Base-by-base conservation (phyloP, 495 filamentous ascomycete genomes). In the Saxophila tyrrhenica region DNA sequence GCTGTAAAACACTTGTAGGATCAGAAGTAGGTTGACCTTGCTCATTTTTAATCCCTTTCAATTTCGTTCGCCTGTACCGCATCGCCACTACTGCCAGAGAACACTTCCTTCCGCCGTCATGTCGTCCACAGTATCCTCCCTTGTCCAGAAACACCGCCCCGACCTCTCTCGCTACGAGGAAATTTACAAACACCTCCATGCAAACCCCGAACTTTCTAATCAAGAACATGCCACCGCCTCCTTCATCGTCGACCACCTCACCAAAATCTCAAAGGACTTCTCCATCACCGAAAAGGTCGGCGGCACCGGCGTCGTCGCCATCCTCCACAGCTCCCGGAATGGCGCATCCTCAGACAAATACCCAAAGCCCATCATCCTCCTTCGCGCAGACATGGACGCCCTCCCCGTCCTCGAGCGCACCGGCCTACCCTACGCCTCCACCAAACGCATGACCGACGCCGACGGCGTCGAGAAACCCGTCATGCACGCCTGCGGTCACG, bases 401-500 rank as follows among this genome's bases (percentile, higher is more conserved):
- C 67, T 84, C 0, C 82, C 81, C 0, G 62, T 83, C 1, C 59
- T 71, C 59, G 81, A 85, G 57, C 58, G 69, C 39, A 83, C 78
- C 0, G 73, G 71, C 0, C 65, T 83, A 0, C 64, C 67, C 11
- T 84, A 83, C 58, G 75, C 78, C 0, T 81, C 76, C 62, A 72
- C 57, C 17, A 68, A 58, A 17, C 56, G 57, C 7, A 69, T 67
- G 54, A 58, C 64, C 5, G 72, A 71, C 47, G 56, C 55, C 3
- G 65, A 75, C 20, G 80, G 79, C 2, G 51, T 61, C 0, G 64
- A 67, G 43, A 70, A 71, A 42, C 76, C 78, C 0, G 78, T 81
- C 0, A 83, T 83, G 81, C 81, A 84, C 63, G 79, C 82, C 25
- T 84, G 80, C 64, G 81, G 81, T 0, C 81, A 86, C 54, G 82